Evolutionary conservation across 208 protist species (phyloP), one percentile per base, ranked within the genome.

Genomic region (Leishmania guyanensis): DNA sequence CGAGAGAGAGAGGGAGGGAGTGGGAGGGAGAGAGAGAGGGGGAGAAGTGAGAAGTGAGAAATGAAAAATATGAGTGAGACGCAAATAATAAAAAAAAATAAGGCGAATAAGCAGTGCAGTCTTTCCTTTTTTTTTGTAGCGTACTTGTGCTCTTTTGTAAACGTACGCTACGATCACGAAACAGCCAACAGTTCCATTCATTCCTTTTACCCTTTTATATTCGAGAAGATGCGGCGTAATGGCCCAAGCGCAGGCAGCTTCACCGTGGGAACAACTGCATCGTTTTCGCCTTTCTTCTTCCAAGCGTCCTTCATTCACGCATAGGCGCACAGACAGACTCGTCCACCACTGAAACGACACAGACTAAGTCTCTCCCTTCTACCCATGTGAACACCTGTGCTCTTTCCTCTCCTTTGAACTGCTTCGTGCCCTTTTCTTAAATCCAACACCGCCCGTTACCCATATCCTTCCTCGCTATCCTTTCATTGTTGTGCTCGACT

Each of bases 11-110:
- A 12, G 60, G 22, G 16, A 10, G 29, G 26, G 60, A 77, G 29
- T 75, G 78, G 29, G 33, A 29, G 17, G 73, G 53, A 50, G 39
- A 54, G 74, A 46, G 46, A 20, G 60, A 60, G 54, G 12, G 2
- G 54, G 54, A 3, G 54, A 3, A 6, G 56, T 5, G 56, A 26
- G 46, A 56, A 77, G 48, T 64, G 51, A 78, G 22, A 78, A 62
- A 70, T 46, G 80, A 58, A 77, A 60, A 64, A 54, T 74, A 79
- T 77, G 53, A 65, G 78, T 48, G 75, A 73, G 72, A 65, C 62
- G 66, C 36, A 69, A 26, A 69, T 14, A 69, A 69, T 12, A 39
- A 16, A 16, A 77, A 22, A 16, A 36, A 39, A 77, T n/a, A 58
- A 77, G 29, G 46, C 26, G 33, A 26, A 48, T n/a, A 70, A 17